phyloP scores from a whole-genome alignment of 2,329 filamentous ascomycete species.

The Dendryphion nanum region DNA sequence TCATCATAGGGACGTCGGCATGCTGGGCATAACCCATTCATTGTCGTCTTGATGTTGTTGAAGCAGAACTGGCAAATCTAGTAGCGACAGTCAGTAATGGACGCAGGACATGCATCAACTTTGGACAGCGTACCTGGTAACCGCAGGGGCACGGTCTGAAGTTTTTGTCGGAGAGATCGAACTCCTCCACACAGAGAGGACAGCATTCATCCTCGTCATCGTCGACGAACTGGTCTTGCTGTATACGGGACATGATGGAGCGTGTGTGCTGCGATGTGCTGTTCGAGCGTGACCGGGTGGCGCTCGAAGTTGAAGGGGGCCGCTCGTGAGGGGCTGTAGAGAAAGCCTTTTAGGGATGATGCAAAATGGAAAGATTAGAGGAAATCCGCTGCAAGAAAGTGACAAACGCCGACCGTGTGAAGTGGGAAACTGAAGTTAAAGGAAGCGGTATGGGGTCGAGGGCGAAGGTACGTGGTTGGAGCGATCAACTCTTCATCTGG shows the following conservation, averaged over 20 bases:
- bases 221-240: slow-evolving; percentile 55
- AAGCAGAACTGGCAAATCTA: slow-evolving; percentile 98
- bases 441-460: slow-evolving; percentile 9
- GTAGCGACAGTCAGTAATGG: too few species aligned
- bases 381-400: slow-evolving; percentile 16
- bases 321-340: slow-evolving; percentile 4
- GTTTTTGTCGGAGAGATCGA: slow-evolving; percentile 95
- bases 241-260: slow-evolving; percentile 47
- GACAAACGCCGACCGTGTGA: slow-evolving; percentile 33
- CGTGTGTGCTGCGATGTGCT: slow-evolving; percentile 14
- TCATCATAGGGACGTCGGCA: slow-evolving; percentile 95
- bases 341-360: slow-evolving; percentile 3
- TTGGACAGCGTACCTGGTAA: slow-evolving; percentile 89
- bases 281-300: slow-evolving; percentile 23
- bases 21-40: slow-evolving; percentile 96
- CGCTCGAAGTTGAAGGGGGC: slow-evolving; percentile 16
- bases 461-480: not conserved
- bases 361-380: slow-evolving; percentile 9
- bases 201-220: slow-evolving; percentile 60
- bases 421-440: slow-evolving; percentile 22
- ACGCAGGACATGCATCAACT: too few species aligned
- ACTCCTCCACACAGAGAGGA: slow-evolving; percentile 97
- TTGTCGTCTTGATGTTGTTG: slow-evolving; percentile 98
- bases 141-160: slow-evolving; percentile 97
- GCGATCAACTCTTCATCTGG: not conserved